These are phyloP conservation scores for Taxillus chinensis DNA, from an alignment of 164 flowering plant genomes.

Conservation along the genomic window DNA sequence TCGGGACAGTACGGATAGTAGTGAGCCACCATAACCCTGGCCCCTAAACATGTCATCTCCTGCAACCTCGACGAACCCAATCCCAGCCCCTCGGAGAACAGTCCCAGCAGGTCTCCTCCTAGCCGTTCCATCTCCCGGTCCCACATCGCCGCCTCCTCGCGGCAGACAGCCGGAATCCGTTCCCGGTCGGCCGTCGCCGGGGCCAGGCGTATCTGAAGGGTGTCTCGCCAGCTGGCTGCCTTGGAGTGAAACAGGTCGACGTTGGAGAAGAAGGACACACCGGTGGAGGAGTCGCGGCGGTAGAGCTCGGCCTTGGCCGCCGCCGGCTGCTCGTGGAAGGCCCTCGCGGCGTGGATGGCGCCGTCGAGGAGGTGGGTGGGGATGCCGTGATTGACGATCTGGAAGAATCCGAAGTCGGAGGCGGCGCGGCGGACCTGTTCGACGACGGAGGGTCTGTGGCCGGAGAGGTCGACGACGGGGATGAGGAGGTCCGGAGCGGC, in stretches of 20 bases:
- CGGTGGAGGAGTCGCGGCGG: constrained; percentile 15
- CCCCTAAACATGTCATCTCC: constrained; percentile 30
- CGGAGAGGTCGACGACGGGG: constrained; percentile 29
- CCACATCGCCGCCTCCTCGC: constrained; percentile 39
- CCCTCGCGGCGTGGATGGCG: constrained; percentile 17
- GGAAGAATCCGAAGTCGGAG: constrained; percentile 39
- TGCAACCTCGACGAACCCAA: constrained; percentile 25
- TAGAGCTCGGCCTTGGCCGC: constrained; percentile 27
- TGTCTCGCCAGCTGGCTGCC: constrained; percentile 60
- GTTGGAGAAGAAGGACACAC: constrained; percentile 26
- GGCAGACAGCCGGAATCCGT: constrained; percentile 31
- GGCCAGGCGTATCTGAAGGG: constrained; percentile 26
- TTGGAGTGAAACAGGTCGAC: constrained; percentile 32
- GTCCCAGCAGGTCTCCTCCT: constrained; percentile 35
- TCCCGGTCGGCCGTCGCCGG: constrained; percentile 15
- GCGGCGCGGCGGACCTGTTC: constrained; percentile 29
- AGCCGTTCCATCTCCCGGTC: constrained; percentile 15
- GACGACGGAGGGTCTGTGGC: constrained; percentile 15
- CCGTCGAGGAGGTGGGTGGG: constrained; percentile 16
- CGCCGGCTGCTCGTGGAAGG: constrained; percentile 36
- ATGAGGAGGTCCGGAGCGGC: constrained; percentile 17
- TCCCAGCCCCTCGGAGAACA: constrained; percentile 56
- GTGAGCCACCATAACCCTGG: constrained; percentile 35
- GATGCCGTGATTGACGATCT: constrained; percentile 41
- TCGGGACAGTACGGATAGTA: constrained; percentile 69